Percentiles rank a stretch among this genome's conserved stretches.
phyloP scores from a whole-genome alignment of 192 early-diverging fungal genomes.

The Rhizophlyctis rosea region DNA sequence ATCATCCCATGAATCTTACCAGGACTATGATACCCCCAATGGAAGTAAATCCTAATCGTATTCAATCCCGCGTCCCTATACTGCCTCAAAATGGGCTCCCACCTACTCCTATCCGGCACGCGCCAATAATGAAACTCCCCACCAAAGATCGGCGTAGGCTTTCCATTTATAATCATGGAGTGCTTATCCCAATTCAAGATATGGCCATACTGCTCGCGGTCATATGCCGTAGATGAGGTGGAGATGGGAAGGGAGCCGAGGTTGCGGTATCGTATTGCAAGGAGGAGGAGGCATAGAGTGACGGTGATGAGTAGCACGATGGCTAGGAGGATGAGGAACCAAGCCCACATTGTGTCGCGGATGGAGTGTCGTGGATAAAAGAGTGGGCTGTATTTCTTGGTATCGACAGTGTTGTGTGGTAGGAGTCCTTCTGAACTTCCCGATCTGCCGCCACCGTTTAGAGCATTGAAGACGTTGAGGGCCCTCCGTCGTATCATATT shows the following conservation, averaged over 20 bases:
- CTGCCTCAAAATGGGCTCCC: slow-evolving; percentile 65
- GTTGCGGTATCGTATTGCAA: neutral
- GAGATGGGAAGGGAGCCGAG: slow-evolving; percentile 7
- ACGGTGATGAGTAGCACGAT: neutral
- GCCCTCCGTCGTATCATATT: too few relatives aligned
- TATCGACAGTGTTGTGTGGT: too few relatives aligned
- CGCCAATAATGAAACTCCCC: slow-evolving; percentile 92
- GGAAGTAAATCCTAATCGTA: slow-evolving; percentile 82
- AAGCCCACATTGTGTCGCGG: too few relatives aligned
- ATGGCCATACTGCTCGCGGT: slow-evolving; percentile 26
- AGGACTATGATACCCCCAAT: slow-evolving; percentile 60
- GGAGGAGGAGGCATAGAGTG: neutral
- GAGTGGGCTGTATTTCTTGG: too few relatives aligned
- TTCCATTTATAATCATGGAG: slow-evolving; percentile 66
- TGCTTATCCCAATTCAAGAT: slow-evolving; percentile 68
- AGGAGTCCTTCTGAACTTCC: too few relatives aligned
- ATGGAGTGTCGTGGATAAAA: too few relatives aligned
- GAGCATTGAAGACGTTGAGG: too few relatives aligned
- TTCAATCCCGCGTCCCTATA: slow-evolving; percentile 74
- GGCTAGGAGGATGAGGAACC: neutral
- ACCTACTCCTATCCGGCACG: slow-evolving; percentile 60
- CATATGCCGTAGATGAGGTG: slow-evolving; percentile 16
- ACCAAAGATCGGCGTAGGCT: slow-evolving; percentile 59
- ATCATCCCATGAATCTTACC: neutral
- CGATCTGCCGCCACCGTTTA: too few relatives aligned